Base-by-base conservation (phyloP, 2,329 filamentous ascomycete genomes). In the Achaetomium macrosporum region DNA sequence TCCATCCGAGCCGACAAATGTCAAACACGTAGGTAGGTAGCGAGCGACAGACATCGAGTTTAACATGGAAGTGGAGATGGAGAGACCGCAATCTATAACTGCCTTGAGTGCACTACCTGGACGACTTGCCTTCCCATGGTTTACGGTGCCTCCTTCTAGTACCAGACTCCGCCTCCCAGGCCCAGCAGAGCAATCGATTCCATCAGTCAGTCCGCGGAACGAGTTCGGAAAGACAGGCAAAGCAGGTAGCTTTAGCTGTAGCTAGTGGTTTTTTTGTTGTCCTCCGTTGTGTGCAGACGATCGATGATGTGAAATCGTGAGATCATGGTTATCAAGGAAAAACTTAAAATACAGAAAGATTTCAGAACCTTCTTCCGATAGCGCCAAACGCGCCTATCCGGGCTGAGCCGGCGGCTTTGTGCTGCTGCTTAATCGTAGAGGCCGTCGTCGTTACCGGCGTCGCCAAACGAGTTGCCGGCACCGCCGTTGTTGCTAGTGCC, bases 361-460 rank as follows among this genome's bases (percentile, higher is more conserved):
- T 4, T 25, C 25, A 25, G 25, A 25, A 25, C 25, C 25, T 25
- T 7, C 25, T 25, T 25, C 25, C 25, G 25, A 25, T 25, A 25
- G 25, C 25, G 25, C 25, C 25, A 25, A 25, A 7, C 25, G 7
- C 25, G 25, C 25, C 25, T 25, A 25, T 25, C 25, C 25, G 25
- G 25, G 7, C 25, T 25, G 25, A 4, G 25, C 25, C 4, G 25
- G 25, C 33, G 33, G 10, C 33, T 15, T 3, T 35, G 33, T 4
- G 13, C 13, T 15, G 12, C 12, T n/a, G 35, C n/a, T 81, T 91
- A 96, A 75, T 96, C 89, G 73, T 97, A 97, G 70, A 97, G 88
- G 75, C 91, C 92, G 73, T 96, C 92, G 68, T 97, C 92, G 70
- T 95, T 91, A 65, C 90, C 92, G 62, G 84, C 88, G 65, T 91